Base-by-base conservation (phyloP, 495 filamentous ascomycete genomes). In the Penicillium riverlandense region DNA sequence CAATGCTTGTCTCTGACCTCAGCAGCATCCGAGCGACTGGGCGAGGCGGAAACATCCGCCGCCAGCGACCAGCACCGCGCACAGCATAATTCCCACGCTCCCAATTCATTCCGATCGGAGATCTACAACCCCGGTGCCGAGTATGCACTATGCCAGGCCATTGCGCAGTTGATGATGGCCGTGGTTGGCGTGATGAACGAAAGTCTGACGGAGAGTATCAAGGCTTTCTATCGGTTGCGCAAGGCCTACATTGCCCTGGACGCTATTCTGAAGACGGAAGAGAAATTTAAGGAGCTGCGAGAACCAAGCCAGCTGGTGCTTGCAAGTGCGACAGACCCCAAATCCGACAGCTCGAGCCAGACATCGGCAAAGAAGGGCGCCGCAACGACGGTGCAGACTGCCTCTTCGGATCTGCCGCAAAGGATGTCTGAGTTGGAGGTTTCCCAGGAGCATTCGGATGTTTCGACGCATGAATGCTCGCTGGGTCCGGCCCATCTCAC, bases 151-250 rank as follows among this genome's bases (percentile, higher is more conserved):
- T 83, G 77, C 44, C 72, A 84, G 55, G 85, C 88, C 9, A 80
- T 95, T 68, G 76, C 86, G 2, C 86, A 95, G 53, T 66, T 98
- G 40, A 95, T 96, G 85, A 76, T 76, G 53, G 94, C 92, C 7
- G 84, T 98, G 11, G 78, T 96, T 5, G 88, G 78, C 1, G 85
- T 97, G 8, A 70, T 96, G 52, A 94, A 90, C 47, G 92, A 97
- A 62, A 96, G 88, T 53, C 66, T 97, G 50, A 92, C 91, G 0
- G 92, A 97, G 52, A 88, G 81, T 37, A 77, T 98, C 57, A 86
- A 83, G 62, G 88, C 87, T 1, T 96, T 97, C 51, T 96, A 96
- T 59, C 92, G 90, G 60, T 59, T 98, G 58, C 75, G 94, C 48
- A 96, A 90, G 53, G 92, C 92, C 6, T 97, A 85, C 56, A 69